Evolutionary conservation across 2,329 filamentous ascomycete species (phyloP).

Genomic region (Curvularia lunata): DNA sequence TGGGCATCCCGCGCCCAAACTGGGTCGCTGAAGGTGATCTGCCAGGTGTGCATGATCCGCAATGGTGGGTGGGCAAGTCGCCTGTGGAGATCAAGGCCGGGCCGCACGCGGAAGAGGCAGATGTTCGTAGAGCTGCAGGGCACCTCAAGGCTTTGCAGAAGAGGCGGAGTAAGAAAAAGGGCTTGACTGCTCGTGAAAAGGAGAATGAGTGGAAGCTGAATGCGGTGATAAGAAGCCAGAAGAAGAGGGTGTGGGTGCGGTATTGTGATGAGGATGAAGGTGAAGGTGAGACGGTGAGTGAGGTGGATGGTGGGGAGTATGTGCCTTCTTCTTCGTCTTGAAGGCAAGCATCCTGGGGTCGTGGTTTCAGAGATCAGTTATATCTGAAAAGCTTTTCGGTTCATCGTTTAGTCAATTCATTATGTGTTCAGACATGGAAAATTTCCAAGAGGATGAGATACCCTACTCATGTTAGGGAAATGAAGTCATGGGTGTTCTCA

Average conservation of each 20-base stretch:
- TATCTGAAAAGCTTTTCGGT: background rate
- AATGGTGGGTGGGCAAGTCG: conserved; percentile 23
- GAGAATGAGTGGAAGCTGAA: conserved; percentile 17
- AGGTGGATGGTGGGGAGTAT: background rate
- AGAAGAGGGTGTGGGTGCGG: conserved; percentile 2
- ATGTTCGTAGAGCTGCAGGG: conserved; percentile 1
- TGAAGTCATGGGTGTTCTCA: background rate
- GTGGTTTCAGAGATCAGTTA: background rate
- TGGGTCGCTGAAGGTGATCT: conserved; percentile 7
- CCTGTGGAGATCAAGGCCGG: conserved; percentile 19
- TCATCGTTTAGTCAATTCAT: background rate
- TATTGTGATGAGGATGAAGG: background rate
- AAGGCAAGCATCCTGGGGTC: background rate
- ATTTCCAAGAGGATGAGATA: no score
- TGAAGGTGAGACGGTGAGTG: background rate
- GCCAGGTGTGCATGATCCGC: conserved; percentile 4
- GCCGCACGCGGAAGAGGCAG: conserved; percentile 12
- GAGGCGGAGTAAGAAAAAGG: conserved; percentile 4
- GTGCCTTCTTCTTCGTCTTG: background rate
- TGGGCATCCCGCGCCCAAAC: conserved; percentile 12
- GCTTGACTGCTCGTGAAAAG: background rate
- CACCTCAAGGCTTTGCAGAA: conserved; percentile 6
- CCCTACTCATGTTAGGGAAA: background rate
- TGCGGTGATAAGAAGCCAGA: conserved; percentile 16
- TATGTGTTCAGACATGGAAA: background rate